Base-by-base conservation (phyloP, 2,329 filamentous ascomycete genomes). In the Aurifilum marmelostoma region DNA sequence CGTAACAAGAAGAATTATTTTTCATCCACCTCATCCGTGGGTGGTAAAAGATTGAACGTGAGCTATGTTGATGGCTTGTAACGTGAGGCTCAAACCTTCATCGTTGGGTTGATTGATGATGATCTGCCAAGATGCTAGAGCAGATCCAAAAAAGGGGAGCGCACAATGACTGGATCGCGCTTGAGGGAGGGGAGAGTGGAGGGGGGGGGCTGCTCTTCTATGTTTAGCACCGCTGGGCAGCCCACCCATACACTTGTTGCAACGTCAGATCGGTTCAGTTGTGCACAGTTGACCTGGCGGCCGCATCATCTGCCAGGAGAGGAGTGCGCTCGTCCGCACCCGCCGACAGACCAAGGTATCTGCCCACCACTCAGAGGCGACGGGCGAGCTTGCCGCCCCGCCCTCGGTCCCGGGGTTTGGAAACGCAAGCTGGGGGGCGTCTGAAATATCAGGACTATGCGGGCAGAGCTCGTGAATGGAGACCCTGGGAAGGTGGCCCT, bases 231-330 rank as follows among this genome's bases (percentile, higher is more conserved):
- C 14, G 32, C 56, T n/a, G 29, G 56, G 12, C 52, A 29, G 11
- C 18, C 56, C 27, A 18, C 27, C 56, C 56, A 59, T 32, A 59
- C 56, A 11, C 29, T n/a, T 27, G 29, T 18, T 59, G 56, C 56
- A 37, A 59, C 56, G 56, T 59, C 56, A 59, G 21, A 59, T 59
- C 56, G 56, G 16, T 37, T 29, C 52, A n/a, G 29, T n/a, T 37
- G 18, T 32, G 24, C 54, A 58, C 12, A 58, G 11, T 27, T 58
- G 54, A 37, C 56, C 56, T 59, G 56, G 56, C 56, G 56, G 56
- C 56, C 56, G 56, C 32, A 59, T 59, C 29, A 59, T 37, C 56
- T n/a, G 24, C 1, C 27, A 34, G 27, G 37, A 18, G 16, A 14
- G 14, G 27, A 34, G 29, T 58, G 27, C 3, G 54, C 50, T 24